These are phyloP conservation scores for Fistulifera pelliculosa DNA, from an alignment of 108 stramenopile species.

Conservation along the genomic window DNA sequence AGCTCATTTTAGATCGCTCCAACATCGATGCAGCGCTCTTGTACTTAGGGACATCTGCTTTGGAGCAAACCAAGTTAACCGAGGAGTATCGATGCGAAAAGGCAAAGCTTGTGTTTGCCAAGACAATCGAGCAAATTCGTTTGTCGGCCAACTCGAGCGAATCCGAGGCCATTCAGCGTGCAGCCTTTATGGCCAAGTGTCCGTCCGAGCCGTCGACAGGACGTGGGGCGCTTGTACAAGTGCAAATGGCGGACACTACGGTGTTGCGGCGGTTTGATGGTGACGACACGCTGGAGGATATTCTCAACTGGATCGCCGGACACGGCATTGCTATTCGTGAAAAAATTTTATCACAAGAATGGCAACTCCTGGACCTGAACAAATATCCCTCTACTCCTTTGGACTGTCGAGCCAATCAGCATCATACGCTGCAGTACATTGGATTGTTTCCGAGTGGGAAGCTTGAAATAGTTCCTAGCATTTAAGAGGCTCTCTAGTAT, in stretches of 20 bases:
- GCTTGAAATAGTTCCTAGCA: constrained; percentile 50
- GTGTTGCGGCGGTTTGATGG: constrained; percentile 57
- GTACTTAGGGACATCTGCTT: constrained; percentile 67
- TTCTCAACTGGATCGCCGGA: constrained; percentile 72
- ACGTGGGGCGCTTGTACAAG: constrained; percentile 35
- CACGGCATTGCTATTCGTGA: constrained; percentile 46
- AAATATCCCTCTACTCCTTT: constrained; percentile 32
- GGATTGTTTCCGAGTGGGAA: constrained; percentile 77
- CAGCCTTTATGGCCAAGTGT: constrained; percentile 38
- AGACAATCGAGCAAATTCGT: constrained; percentile 25
- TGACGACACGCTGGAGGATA: constrained; percentile 69
- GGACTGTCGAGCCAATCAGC: constrained; percentile 33
- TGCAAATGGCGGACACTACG: constrained; percentile 29
- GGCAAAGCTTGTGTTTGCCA: constrained; percentile 18
- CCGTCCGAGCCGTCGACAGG: constrained; percentile 64
- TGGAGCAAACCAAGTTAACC: constrained; percentile 51
- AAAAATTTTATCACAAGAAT: constrained; percentile 52
- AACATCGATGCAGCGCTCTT: constrained; percentile 60
- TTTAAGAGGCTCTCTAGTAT: too few species aligned
- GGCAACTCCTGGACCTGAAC: constrained; percentile 69
- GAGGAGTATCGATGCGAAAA: constrained; percentile 53
- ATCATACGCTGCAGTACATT: constrained; percentile 59
- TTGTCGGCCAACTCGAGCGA: constrained; percentile 10
- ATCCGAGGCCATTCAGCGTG: constrained; percentile 25
- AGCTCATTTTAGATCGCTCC: constrained; percentile 37